These are phyloP conservation scores for Paramyrothecium roridum DNA, from an alignment of 2,329 filamentous ascomycete species.

Conservation along the genomic window DNA sequence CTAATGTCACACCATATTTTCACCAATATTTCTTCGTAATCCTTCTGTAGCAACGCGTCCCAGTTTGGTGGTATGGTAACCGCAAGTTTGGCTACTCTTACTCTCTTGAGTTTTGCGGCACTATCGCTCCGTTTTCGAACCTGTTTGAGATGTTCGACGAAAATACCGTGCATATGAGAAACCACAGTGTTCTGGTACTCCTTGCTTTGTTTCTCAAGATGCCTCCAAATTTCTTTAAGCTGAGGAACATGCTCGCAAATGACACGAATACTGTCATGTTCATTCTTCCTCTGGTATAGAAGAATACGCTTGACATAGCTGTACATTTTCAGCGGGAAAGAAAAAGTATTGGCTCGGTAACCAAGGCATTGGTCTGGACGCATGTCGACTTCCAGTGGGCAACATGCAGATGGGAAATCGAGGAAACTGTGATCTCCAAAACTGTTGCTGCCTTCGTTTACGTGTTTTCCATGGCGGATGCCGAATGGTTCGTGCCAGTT, in stretches of 20 bases:
- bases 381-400: not conserved
- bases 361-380: not conserved
- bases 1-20: not conserved
- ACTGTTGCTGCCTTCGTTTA: not conserved
- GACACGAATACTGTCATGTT: not conserved
- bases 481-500: not conserved
- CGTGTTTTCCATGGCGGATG: not conserved
- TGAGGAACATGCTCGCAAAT: not conserved
- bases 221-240: not conserved
- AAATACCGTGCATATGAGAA: not conserved
- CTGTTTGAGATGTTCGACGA: not conserved
- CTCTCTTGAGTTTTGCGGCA: not conserved
- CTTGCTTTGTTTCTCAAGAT: not conserved
- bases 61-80: slow-evolving; percentile 1
- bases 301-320: not conserved
- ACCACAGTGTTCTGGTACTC: not conserved
- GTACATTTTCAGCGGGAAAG: not conserved
- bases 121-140: not conserved
- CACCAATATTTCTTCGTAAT: not conserved
- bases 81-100: not conserved
- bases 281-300: not conserved
- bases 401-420: not conserved
- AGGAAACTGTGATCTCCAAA: too few relatives aligned
- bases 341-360: not conserved
- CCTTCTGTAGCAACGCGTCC: not conserved